A percentile compares a stretch with the other conserved stretches of the same genome.
Evolutionary conservation across 495 filamentous ascomycete genomes (phyloP).

Genomic region (Chaetomidium leptoderma): DNA sequence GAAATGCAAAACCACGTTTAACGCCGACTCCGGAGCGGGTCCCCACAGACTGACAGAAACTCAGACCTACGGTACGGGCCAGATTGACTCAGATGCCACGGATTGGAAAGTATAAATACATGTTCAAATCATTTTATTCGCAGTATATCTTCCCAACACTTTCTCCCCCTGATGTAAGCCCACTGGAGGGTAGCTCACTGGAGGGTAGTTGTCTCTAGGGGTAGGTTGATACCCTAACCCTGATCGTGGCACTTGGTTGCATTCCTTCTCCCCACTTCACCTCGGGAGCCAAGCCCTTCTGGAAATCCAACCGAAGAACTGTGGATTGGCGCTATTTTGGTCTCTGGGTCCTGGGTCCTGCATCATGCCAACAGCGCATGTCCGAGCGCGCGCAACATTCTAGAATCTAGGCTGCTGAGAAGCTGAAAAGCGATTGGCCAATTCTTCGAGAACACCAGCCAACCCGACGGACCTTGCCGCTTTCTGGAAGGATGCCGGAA

Average conservation of each 20-base stretch:
- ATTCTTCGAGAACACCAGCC: neutral
- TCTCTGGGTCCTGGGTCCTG: neutral
- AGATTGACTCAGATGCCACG: neutral
- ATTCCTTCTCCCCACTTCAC: neutral
- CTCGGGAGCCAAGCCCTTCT: constrained; percentile 11
- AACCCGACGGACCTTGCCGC: neutral
- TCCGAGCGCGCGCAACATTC: neutral
- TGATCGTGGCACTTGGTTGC: neutral
- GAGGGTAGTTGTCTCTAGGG: too few species aligned
- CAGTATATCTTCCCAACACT: neutral
- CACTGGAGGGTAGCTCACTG: neutral
- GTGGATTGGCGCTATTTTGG: neutral
- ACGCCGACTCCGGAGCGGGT: constrained; percentile 32
- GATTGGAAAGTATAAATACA: neutral
- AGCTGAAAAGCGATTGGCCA: constrained; percentile 2
- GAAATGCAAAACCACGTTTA: constrained; percentile 1
- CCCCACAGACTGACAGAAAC: neutral
- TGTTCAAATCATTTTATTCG: neutral
- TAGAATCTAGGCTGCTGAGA: neutral
- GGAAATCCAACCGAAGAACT: neutral
- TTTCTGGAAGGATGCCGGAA: constrained; percentile 1
- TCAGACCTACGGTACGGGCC: neutral
- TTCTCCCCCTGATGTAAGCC: neutral
- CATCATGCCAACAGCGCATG: neutral
- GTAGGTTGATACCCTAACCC: neutral